Evolutionary conservation across 2,329 filamentous ascomycete genomes (phyloP).

Genomic region (Colletotrichum chlorophyti): DNA sequence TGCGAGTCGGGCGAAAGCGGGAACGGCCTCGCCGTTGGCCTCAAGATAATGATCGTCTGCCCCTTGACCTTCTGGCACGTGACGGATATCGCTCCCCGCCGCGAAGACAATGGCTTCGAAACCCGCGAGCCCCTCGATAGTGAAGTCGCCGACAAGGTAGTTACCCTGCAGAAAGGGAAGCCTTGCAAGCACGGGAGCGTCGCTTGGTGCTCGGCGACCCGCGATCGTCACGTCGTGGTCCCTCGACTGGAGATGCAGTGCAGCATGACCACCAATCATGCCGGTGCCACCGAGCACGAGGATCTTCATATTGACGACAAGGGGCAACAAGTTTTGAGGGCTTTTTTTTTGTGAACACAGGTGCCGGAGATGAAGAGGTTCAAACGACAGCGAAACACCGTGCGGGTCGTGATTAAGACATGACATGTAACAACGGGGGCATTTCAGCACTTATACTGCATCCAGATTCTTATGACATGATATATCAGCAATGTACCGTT

Average conservation of each 20-base stretch:
- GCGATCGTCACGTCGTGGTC: constrained; percentile 9
- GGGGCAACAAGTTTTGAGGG: no score
- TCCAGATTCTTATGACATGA: no score
- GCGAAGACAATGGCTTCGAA: constrained; percentile 20
- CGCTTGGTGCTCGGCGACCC: background rate
- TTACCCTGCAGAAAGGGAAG: constrained; percentile 5
- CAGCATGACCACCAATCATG: constrained; percentile 17
- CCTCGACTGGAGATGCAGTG: background rate
- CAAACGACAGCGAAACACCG: no score
- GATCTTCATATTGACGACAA: no score
- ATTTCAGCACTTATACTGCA: no score
- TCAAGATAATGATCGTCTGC: constrained; percentile 4
- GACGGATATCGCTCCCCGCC: constrained; percentile 18
- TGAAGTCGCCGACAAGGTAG: background rate
- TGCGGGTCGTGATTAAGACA: no score
- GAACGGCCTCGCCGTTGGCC: constrained; percentile 9
- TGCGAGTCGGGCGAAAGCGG: constrained; percentile 2
- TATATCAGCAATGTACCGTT: no score
- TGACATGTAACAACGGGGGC: no score
- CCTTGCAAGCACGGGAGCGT: background rate
- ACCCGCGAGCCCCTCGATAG: background rate
- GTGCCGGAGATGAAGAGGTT: no score
- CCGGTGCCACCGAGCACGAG: constrained; percentile 20
- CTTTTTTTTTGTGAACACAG: no score
- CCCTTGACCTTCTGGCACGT: constrained; percentile 4